phyloP scores from a whole-genome alignment of 2,329 filamentous ascomycete genomes.

The Colletotrichum brevisporum region DNA sequence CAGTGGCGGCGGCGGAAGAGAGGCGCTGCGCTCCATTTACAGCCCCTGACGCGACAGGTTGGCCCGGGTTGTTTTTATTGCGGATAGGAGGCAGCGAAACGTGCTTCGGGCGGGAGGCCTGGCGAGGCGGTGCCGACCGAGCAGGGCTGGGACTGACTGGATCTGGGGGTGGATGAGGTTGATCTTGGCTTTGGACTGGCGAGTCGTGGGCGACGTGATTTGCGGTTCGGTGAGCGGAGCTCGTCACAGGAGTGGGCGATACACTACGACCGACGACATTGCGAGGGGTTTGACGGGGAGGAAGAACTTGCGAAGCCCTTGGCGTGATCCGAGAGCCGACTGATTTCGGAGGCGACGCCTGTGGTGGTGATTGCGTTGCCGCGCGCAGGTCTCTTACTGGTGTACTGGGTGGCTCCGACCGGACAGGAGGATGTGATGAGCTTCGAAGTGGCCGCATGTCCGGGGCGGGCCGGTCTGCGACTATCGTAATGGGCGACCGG shows the following conservation, averaged over 20 bases:
- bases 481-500: constrained; percentile 19
- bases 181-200: not conserved
- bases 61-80: too few relatives aligned
- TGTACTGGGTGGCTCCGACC: constrained; percentile 20
- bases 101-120: too few relatives aligned
- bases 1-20: not conserved
- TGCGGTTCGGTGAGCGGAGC: too few relatives aligned
- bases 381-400: not conserved
- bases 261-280: not conserved
- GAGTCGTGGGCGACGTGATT: too few relatives aligned
- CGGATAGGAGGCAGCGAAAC: too few relatives aligned
- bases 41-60: too few relatives aligned
- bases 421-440: not conserved
- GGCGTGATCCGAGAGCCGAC: not conserved
- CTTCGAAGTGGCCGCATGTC: not conserved
- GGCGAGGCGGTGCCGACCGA: not conserved
- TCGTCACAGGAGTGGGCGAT: too few relatives aligned
- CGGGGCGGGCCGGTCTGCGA: constrained; percentile 14
- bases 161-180: not conserved
- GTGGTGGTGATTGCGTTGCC: constrained; percentile 2
- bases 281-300: not conserved
- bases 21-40: too few relatives aligned
- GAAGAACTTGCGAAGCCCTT: not conserved
- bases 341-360: not conserved
- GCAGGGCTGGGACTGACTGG: not conserved